Evolutionary conservation across 345 rosid genomes (phyloP), one percentile per base, ranked within the genome.

Genomic region (Sapria himalayana): DNA sequence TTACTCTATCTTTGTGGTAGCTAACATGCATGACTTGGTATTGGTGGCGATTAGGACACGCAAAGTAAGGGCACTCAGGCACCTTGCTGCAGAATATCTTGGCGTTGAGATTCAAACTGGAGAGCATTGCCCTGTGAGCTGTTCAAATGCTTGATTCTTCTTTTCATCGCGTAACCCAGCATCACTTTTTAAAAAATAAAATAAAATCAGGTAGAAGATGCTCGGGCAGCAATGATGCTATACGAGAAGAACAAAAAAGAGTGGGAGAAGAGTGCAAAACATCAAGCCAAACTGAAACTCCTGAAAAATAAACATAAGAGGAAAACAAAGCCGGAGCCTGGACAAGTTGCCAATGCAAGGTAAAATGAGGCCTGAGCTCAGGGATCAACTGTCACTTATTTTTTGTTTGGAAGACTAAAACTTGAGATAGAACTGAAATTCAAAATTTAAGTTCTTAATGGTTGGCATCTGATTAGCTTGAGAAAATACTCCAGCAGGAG

Each of bases 71-170:
- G 66, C 93, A 5, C 76, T 82, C 38, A 63, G 64, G 38, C 93
- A 82, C 67, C 76, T 89, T 32, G 91, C 93, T 20, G 35, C 76
- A 0, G 93, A 89, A 65, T 54, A 78, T 62, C 74, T 89, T 45
- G 82, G 75, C n/a, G 77, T 68, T 25, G 66, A 73, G 38, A 89
- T 89, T 54, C 98, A 89, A 58, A 69, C 62, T 33, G 94, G 98
- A 45, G 94, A 89, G 68, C 98, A 89, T 51, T 82, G 94, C 45
- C 72, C 98, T 33, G 98, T 89, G 61, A 78, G 77, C 61, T 31
- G 15, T 41, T 18, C 34, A 14, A 42, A 29, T 39, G 19, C 25
- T 4, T 31, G 4, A 25, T 42, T 33, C 4, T 2, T 15, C 22
- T 19, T 2, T 1, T 11, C 5, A 14, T 33, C 24, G 13, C 7